A percentile compares a stretch with the other conserved stretches of the same genome.
Conservation (phyloP, 768 basidiomycete species). For the Agaricus blazei region DNA sequence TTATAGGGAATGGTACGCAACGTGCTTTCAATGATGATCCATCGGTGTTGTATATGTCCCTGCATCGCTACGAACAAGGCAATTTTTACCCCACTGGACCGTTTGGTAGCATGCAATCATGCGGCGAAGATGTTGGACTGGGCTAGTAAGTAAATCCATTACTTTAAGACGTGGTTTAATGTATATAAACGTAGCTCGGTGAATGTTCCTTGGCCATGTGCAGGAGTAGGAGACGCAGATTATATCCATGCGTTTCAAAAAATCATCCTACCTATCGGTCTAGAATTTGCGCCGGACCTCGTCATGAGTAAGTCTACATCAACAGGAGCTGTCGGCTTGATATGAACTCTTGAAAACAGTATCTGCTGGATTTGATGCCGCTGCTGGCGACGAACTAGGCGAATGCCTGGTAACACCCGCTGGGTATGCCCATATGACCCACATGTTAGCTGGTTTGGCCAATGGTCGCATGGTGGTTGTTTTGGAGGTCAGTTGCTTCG, state of each 20-base stretch:
- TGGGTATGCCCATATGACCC: constrained; percentile 98
- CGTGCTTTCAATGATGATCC: constrained; percentile 93
- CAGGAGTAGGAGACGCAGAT: constrained; percentile 90
- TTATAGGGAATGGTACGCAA: constrained; percentile 91
- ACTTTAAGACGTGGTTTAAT: neutral
- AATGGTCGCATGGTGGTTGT: constrained; percentile 88
- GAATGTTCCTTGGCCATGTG: constrained; percentile 91
- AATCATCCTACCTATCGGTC: constrained; percentile 93
- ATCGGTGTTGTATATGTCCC: constrained; percentile 85
- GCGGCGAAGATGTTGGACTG: constrained; percentile 76
- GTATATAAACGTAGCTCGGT: constrained; percentile 58
- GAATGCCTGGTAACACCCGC: constrained; percentile 87
- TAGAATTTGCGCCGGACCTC: constrained; percentile 94
- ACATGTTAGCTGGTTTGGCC: constrained; percentile 89
- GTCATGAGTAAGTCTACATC: constrained; percentile 73
- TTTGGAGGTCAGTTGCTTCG: constrained; percentile 70
- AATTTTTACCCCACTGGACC: constrained; percentile 90
- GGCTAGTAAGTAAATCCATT: constrained; percentile 68
- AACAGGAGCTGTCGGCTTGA: too few species aligned
- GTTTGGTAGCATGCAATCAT: constrained; percentile 82
- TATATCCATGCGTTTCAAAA: constrained; percentile 96
- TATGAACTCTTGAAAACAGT: constrained; percentile 41
- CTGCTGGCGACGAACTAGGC: constrained; percentile 87
- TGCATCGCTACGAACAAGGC: constrained; percentile 93
- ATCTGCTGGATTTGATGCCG: constrained; percentile 97